Evolutionary conservation across 1,139 yeast genomes (phyloP), one percentile per base, ranked within the genome.

Genomic region (Kazachstania sp.): DNA sequence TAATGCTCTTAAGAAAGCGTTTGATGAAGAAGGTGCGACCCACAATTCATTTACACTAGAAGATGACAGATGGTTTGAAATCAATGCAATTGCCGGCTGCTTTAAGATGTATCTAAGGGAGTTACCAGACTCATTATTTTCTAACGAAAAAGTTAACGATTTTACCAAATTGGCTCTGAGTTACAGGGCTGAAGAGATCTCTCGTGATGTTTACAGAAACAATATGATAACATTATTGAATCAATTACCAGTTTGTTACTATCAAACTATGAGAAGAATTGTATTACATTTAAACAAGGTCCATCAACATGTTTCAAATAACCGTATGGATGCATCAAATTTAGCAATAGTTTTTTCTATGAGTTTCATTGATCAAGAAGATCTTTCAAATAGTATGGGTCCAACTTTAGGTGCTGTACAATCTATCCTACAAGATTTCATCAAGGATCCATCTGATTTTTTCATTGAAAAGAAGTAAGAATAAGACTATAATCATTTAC

Each of bases 1-100:
- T 52, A 79, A 76, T 51, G 75, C 79, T 26, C 72, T 88, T 51
- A 86, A 83, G 62, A 70, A 73, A 11, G 81, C 81, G 37, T 86
- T 92, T 62, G 96, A 92, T 65, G 77, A 75, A 51, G 77, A 78
- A 29, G 86, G 86, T 16, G 77, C 75, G 9, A 53, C 58, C 3
- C 54, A 54, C 31, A 62, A 58, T 36, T 68, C 71, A 45, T 81
- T 86, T 52, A 73, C 79, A 34, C 75, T 83, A 64, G 80, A 78
- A 46, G 83, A 81, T 56, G 79, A 78, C 48, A 74, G 85, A 43
- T 77, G 86, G 69, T 81, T 81, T 59, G 97, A 88, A 64, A 78
- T 87, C 42, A 94, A 92, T 64, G 85, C 95, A 0, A 78, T 88
- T 43, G 90, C 97, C 1, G 95, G 96, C 40, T 81, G 95, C 58